Percentiles rank a stretch among this genome's conserved stretches.
phyloP scores from a whole-genome alignment of 257 asterid genomes.

The Fraxinus excelsior region DNA sequence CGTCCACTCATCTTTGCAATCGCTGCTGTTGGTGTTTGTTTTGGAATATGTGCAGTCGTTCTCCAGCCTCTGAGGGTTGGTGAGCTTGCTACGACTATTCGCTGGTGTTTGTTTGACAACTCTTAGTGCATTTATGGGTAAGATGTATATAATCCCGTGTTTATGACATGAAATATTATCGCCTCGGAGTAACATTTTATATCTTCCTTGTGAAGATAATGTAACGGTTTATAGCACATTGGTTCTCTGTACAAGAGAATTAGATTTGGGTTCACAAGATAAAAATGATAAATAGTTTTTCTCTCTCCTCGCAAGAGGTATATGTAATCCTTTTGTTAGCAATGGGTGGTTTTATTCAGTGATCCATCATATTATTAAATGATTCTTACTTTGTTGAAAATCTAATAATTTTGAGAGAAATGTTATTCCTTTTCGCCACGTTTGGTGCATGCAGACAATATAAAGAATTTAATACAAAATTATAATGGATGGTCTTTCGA shows the following conservation, averaged over 20 bases:
- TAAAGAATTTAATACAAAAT: too few relatives aligned
- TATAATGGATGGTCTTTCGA: too few relatives aligned
- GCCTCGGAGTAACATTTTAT: not conserved
- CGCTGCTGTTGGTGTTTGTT: conserved; percentile 59
- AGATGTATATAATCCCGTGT: not conserved
- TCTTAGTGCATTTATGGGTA: conserved; percentile 17
- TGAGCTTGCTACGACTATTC: conserved; percentile 57
- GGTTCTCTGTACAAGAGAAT: not conserved
- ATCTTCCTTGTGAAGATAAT: not conserved
- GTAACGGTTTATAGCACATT: not conserved
- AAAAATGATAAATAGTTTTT: not conserved
- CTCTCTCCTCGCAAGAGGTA: not conserved
- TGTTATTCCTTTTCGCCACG: too few relatives aligned
- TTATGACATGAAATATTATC: not conserved
- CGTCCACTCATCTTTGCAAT: conserved; percentile 48
- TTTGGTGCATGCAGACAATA: too few relatives aligned
- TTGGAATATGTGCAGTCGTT: conserved; percentile 62
- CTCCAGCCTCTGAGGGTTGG: conserved; percentile 67
- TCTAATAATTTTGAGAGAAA: too few relatives aligned
- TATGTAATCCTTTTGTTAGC: too few relatives aligned
- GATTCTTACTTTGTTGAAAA: too few relatives aligned
- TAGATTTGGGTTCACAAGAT: not conserved
- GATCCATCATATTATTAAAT: too few relatives aligned
- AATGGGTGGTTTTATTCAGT: too few relatives aligned
- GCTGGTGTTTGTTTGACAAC: conserved; percentile 57